phyloP scores from a whole-genome alignment of 805 yeast genomes.

The Metschnikowia bowlesiae region DNA sequence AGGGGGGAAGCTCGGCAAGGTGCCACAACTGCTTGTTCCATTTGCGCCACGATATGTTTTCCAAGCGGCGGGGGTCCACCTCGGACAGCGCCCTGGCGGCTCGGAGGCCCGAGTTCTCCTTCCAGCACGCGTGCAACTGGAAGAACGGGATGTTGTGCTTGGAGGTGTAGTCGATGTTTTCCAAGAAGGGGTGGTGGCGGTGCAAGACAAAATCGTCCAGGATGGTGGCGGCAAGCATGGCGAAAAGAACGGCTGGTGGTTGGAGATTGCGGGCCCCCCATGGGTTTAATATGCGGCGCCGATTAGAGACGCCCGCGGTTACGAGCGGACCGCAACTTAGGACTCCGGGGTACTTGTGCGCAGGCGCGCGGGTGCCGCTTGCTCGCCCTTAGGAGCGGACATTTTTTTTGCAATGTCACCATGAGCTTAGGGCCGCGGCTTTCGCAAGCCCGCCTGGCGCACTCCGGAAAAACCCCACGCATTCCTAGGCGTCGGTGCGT shows the following conservation, averaged over 20 bases:
- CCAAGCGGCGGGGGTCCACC: conserved; percentile 24
- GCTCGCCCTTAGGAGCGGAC: not conserved
- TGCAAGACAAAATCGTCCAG: conserved; percentile 14
- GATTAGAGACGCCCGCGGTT: not conserved
- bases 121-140: conserved; percentile 25
- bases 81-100: conserved; percentile 18
- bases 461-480: not conserved
- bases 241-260: not conserved
- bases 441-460: not conserved
- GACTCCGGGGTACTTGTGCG: not conserved
- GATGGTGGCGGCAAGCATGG: conserved; percentile 5
- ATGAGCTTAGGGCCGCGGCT: not conserved
- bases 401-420: not conserved
- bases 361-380: not conserved
- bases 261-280: not conserved
- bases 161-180: conserved; percentile 33
- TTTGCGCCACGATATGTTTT: conserved; percentile 40
- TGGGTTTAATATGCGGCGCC: not conserved
- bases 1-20: conserved; percentile 36
- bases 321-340: not conserved
- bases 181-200: conserved; percentile 7
- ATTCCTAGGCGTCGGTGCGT: no score
- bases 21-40: conserved; percentile 27
- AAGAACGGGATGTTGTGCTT: conserved; percentile 11
- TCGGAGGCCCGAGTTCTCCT: conserved; percentile 18